Percentiles rank a stretch among this genome's conserved stretches.
These are phyloP conservation scores for Botrytis aclada DNA, from an alignment of 2,329 filamentous ascomycete species.

Conservation along the genomic window DNA sequence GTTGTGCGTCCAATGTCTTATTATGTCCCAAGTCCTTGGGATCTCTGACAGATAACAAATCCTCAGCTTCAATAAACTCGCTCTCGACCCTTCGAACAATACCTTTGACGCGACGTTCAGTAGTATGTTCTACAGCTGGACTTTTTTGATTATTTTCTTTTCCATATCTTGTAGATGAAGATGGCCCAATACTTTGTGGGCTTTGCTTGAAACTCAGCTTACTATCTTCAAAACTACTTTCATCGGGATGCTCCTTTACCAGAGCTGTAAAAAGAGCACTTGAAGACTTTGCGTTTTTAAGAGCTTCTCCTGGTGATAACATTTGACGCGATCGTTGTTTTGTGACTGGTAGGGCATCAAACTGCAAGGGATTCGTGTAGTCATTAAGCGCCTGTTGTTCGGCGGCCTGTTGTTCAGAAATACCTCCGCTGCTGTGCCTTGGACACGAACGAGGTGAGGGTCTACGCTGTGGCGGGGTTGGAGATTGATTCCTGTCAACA, in stretches of 20 bases:
- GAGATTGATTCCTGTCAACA: constrained; percentile 37
- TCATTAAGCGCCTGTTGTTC: neutral
- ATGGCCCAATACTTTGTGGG: neutral
- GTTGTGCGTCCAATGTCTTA: neutral
- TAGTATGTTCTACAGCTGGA: neutral
- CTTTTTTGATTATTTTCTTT: neutral
- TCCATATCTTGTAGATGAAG: neutral
- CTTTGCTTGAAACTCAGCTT: neutral
- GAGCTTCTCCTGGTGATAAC: neutral
- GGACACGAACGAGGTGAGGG: constrained; percentile 16
- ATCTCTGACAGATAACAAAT: neutral
- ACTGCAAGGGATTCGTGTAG: neutral
- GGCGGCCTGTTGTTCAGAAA: neutral
- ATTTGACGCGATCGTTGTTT: constrained; percentile 25
- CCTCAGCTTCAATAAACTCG: neutral
- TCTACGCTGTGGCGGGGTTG: constrained; percentile 40
- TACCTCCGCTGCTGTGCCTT: neutral
- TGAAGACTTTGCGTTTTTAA: constrained; percentile 10
- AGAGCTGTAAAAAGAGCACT: constrained; percentile 15
- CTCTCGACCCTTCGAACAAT: constrained; percentile 9
- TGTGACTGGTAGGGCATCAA: constrained; percentile 27
- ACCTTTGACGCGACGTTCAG: neutral
- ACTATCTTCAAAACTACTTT: neutral
- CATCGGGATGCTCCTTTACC: constrained; percentile 17
- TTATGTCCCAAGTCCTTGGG: neutral